Percentiles rank a stretch among this genome's conserved stretches.
These are phyloP conservation scores for Coemansia asiatica DNA, from an alignment of 192 early-diverging fungal species.

Conservation along the genomic window DNA sequence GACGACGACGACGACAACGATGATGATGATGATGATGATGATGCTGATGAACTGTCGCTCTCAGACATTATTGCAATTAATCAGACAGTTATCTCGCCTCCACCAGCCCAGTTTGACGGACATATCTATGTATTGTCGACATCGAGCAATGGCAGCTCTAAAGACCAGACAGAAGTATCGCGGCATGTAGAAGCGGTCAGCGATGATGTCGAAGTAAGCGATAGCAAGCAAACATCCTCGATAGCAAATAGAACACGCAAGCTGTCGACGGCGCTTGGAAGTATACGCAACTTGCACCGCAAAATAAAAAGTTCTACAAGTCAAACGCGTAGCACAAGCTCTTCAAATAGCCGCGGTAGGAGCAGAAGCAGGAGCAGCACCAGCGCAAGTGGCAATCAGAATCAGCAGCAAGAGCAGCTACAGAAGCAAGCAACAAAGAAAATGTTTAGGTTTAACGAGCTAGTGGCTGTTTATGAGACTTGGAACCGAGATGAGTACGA, in stretches of 20 bases:
- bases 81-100: slow-evolving; percentile 17
- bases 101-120: not conserved
- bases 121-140: not conserved
- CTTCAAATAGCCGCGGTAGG: not conserved
- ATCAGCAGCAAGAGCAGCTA: not conserved
- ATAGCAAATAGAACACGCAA: slow-evolving; percentile 26
- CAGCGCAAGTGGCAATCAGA: not conserved
- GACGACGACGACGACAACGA: not conserved
- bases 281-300: slow-evolving; percentile 31
- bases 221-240: not conserved
- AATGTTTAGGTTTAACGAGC: slow-evolving; percentile 50
- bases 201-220: not conserved
- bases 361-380: not conserved
- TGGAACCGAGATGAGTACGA: slow-evolving; percentile 81
- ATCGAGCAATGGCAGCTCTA: not conserved
- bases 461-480: slow-evolving; percentile 65
- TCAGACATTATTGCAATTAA: slow-evolving; percentile 21
- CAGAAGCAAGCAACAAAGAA: slow-evolving; percentile 5
- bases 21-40: not conserved
- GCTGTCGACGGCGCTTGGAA: slow-evolving; percentile 29
- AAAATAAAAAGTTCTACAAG: slow-evolving; percentile 13
- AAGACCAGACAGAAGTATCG: not conserved
- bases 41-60: slow-evolving; percentile 18
- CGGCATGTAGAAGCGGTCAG: not conserved
- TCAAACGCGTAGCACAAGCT: not conserved